phyloP scores from a whole-genome alignment of 495 filamentous ascomycete genomes.

The Hypomontagnella submonticulosa region DNA sequence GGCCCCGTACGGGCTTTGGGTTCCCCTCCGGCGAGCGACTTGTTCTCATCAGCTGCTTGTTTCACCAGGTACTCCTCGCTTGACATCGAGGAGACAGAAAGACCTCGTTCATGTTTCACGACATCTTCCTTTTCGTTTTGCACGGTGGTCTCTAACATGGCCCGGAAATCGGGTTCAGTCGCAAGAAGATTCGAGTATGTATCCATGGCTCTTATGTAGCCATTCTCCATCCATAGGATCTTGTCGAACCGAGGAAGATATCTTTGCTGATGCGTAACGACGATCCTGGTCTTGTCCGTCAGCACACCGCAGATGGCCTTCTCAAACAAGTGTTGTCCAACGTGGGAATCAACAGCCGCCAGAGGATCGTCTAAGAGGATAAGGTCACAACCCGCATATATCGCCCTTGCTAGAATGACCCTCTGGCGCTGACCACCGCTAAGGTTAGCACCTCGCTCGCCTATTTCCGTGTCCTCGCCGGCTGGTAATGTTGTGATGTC shows the following conservation, averaged over 20 bases:
- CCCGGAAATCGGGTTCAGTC: conserved; percentile 52
- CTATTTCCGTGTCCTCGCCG: conserved; percentile 76
- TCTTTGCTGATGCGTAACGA: conserved; percentile 65
- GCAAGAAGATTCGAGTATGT: conserved; percentile 62
- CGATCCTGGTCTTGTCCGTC: conserved; percentile 60
- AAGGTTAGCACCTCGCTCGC: conserved; percentile 74
- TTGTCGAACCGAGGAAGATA: conserved; percentile 69
- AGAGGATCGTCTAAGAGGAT: conserved; percentile 77
- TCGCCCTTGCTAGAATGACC: conserved; percentile 73
- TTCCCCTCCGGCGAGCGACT: not conserved
- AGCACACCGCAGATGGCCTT: conserved; percentile 62
- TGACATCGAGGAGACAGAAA: not conserved
- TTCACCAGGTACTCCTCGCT: not conserved
- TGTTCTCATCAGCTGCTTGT: not conserved
- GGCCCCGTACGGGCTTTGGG: not conserved
- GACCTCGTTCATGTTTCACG: not conserved
- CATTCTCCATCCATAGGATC: conserved; percentile 68
- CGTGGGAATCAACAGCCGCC: conserved; percentile 68
- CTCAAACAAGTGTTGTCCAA: conserved; percentile 60
- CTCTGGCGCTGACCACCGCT: conserved; percentile 79
- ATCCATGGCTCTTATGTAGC: conserved; percentile 51
- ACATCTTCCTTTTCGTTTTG: conserved; percentile 31
- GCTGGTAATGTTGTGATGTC: conserved; percentile 72
- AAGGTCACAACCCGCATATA: conserved; percentile 73
- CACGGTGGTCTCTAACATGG: conserved; percentile 56